phyloP scores from a whole-genome alignment of 1,139 yeast species.

The Yamadazyma aaseri region DNA sequence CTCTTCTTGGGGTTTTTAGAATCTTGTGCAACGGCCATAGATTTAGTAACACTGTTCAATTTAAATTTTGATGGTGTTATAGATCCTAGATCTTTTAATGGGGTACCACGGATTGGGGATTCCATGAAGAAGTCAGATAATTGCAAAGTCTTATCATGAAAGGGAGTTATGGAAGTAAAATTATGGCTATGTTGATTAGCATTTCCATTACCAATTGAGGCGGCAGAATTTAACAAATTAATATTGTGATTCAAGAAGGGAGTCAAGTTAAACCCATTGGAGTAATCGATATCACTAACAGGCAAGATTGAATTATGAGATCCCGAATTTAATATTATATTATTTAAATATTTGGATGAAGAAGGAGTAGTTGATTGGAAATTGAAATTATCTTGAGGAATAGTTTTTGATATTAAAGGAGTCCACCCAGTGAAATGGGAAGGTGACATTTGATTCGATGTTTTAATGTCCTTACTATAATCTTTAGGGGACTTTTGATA shows the following conservation, averaged over 20 bases:
- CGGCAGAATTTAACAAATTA: constrained; percentile 19
- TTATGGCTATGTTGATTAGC: constrained; percentile 9
- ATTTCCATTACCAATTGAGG: constrained; percentile 2
- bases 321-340: constrained; percentile 16
- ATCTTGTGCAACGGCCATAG: constrained; percentile 20
- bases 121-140: constrained; percentile 47
- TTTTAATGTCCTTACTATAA: constrained; percentile 12
- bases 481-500: constrained; percentile 17
- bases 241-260: constrained; percentile 45
- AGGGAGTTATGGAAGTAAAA: constrained; percentile 36
- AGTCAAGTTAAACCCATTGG: constrained; percentile 42
- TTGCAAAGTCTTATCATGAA: constrained; percentile 44
- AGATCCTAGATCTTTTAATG: constrained; percentile 36
- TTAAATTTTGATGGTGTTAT: constrained; percentile 46
- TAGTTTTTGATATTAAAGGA: constrained; percentile 41
- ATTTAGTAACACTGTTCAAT: constrained; percentile 21
- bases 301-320: constrained; percentile 10
- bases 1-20: constrained; percentile 32
- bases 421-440: constrained; percentile 44
- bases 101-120: constrained; percentile 37
- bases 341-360: constrained; percentile 24
- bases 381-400: constrained; percentile 36
- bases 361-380: constrained; percentile 32
- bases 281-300: constrained; percentile 29
- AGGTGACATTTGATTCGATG: constrained; percentile 22